A percentile compares a stretch with the other conserved stretches of the same genome.
Evolutionary conservation across 768 basidiomycete species (phyloP).

Genomic region (Boletus vinaceobasis): DNA sequence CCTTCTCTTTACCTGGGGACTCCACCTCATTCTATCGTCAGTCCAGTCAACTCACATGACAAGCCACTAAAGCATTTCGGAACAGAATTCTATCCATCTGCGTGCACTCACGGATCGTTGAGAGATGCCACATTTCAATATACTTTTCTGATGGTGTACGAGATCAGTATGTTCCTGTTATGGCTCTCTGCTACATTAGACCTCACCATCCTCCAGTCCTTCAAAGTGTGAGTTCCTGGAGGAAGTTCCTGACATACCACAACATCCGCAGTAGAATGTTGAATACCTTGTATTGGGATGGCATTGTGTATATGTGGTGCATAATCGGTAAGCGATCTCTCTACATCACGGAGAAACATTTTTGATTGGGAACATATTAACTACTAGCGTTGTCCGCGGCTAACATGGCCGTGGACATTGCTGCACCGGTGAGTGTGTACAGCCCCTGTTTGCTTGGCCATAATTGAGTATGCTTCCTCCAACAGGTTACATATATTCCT

Average conservation of each 20-base stretch:
- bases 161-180: slow-evolving; percentile 16
- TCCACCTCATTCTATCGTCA: slow-evolving; percentile 16
- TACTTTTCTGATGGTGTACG: slow-evolving; percentile 14
- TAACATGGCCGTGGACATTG: slow-evolving; percentile 11
- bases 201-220: slow-evolving; percentile 13
- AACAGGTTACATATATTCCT: slow-evolving; percentile 12
- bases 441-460: too few species aligned
- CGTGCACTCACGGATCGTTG: slow-evolving; percentile 9
- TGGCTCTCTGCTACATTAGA: neutral
- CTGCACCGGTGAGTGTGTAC: slow-evolving; percentile 18
- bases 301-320: slow-evolving; percentile 24
- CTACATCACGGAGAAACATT: neutral
- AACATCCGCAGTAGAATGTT: slow-evolving; percentile 11
- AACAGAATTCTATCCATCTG: slow-evolving; percentile 16
- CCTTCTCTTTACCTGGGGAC: slow-evolving; percentile 15
- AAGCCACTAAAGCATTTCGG: neutral
- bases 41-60: neutral
- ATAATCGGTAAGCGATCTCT: slow-evolving; percentile 15
- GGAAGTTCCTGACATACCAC: slow-evolving; percentile 21
- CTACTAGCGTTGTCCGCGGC: slow-evolving; percentile 11
- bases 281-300: slow-evolving; percentile 25
- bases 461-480: neutral
- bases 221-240: slow-evolving; percentile 23
- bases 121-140: slow-evolving; percentile 12
- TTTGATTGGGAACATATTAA: neutral